phyloP scores from a whole-genome alignment of 441 rosid species.

The Manihot esculenta region DNA sequence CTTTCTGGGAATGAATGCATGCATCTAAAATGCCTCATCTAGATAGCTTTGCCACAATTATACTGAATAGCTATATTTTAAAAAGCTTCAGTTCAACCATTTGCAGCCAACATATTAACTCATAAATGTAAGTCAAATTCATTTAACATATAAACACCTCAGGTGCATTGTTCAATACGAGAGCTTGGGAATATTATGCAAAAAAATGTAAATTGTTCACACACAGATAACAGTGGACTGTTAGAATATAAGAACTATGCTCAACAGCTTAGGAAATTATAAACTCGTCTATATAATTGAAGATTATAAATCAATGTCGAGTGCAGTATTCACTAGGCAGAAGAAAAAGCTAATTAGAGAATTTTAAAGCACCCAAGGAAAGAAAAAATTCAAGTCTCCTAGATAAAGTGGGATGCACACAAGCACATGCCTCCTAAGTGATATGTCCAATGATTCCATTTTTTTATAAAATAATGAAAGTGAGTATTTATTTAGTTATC shows the following conservation, averaged over 20 bases:
- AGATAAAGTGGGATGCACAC: too few relatives aligned
- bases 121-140: neutral
- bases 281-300: neutral
- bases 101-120: too few relatives aligned
- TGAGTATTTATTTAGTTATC: neutral
- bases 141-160: neutral
- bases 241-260: neutral
- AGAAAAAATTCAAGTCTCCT: neutral
- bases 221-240: neutral
- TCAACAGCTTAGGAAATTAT: neutral
- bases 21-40: neutral
- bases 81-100: too few relatives aligned
- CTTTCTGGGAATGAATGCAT: neutral
- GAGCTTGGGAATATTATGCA: neutral
- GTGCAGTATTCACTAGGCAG: neutral
- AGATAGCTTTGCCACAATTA: neutral
- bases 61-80: too few relatives aligned
- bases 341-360: too few relatives aligned
- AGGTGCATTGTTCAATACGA: neutral
- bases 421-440: neutral
- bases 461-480: neutral
- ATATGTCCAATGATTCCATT: neutral
- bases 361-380: too few relatives aligned
- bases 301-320: neutral
- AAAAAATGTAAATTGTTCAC: neutral